Base-by-base conservation (phyloP, 345 rosid genomes). In the Melaleuca alternifolia region DNA sequence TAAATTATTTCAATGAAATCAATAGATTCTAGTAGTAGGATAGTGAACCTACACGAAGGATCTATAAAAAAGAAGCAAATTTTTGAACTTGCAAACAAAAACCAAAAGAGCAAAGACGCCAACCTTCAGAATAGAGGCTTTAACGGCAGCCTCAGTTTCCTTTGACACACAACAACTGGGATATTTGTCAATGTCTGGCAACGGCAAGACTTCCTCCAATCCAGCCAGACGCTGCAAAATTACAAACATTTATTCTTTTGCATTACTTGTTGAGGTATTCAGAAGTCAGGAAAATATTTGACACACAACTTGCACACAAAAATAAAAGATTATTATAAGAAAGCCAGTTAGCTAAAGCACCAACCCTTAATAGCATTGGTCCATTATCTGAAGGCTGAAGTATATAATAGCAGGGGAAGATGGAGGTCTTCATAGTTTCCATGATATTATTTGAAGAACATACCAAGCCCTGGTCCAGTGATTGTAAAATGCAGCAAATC, bases 331-430 rank as follows among this genome's bases (percentile, higher is more conserved):
- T 15, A 51, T 2, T 21, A 51, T 28, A 9, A 83, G 46, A 54
- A 30, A 28, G 46, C 54, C 41, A 83, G 46, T 18, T 28, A 46
- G 52, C 7, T 51, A 83, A 51, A 83, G 24, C 24, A 87, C 87
- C 90, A 89, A 95, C 99, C 97, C 97, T 94, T 83, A 97, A 95
- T 92, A 97, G 94, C 98, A 97, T 94, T 16, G 95, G 96, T 84
- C 99, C 98, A 88, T 92, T 90, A 30, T 92, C 94, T 87, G 98
- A 97, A 59, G 99, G 98, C 89, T 93, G 98, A 90, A 96, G 99
- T 85, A 95, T 89, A 89, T 95, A 96, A 87, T 91, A 95, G 89
- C 97, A 97, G 53, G 88, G 90, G 90, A 95, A 93, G 48, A 90
- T 86, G 83, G 92, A 92, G 81, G 88, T 89, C 87, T 48, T 89